Conservation (phyloP, 257 asterid species). For the Solanum chmielewskii region DNA sequence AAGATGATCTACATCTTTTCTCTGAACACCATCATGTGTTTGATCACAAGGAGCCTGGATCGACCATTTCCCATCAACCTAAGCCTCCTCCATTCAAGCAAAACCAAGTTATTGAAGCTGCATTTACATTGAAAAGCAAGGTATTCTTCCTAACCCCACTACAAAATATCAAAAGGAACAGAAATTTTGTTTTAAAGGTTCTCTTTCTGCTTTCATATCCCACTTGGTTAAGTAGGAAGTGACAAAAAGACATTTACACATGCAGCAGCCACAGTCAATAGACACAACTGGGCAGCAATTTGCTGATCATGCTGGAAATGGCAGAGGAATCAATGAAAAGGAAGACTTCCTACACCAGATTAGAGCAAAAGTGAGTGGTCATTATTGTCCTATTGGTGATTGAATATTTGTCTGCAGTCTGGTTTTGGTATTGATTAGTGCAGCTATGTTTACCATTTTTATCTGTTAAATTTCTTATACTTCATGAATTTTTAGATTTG, state of each 20-base stretch:
- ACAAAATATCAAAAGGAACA: background rate
- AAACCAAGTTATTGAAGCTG: conserved; percentile 27
- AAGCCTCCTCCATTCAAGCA: conserved; percentile 61
- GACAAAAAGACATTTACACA: background rate
- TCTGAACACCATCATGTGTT: conserved; percentile 23
- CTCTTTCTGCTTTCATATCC: background rate
- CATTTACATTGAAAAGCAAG: conserved; percentile 39
- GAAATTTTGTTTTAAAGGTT: background rate
- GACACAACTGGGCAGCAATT: conserved; percentile 26
- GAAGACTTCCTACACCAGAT: conserved; percentile 90
- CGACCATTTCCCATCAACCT: conserved; percentile 53
- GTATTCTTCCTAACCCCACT: conserved; percentile 10
- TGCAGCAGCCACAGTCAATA: conserved; percentile 31
- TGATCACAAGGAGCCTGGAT: conserved; percentile 27
- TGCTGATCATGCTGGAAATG: conserved; percentile 13
- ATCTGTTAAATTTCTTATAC: background rate
- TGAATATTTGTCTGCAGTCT: background rate
- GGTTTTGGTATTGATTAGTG: background rate
- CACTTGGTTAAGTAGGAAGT: background rate
- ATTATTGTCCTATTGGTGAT: background rate
- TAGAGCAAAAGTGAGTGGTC: conserved; percentile 64
- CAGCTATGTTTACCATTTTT: background rate
- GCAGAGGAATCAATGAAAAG: conserved; percentile 41
- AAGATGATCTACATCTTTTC: conserved; percentile 10
- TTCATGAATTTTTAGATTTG: background rate